A percentile compares a stretch with the other conserved stretches of the same genome.
These are phyloP conservation scores for Eucalyptus urophylla DNA, from an alignment of 345 rosid species.

Conservation along the genomic window DNA sequence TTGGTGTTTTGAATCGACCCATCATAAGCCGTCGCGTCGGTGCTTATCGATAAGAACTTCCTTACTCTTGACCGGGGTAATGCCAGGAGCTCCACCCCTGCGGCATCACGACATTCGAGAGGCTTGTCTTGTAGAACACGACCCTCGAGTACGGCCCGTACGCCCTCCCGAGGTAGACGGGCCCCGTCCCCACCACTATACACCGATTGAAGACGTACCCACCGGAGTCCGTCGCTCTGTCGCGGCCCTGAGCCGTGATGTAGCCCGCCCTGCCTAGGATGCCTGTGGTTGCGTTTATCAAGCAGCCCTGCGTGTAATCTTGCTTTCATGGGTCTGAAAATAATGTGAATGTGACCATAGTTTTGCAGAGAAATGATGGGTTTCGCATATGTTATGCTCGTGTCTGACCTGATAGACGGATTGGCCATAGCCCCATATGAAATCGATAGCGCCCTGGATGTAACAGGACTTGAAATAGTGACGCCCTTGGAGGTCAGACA, in stretches of 20 bases:
- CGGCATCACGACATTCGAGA: slow-evolving; percentile 5
- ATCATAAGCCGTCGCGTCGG: background rate
- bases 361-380: background rate
- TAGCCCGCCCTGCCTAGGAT: slow-evolving; percentile 2
- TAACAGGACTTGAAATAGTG: slow-evolving; percentile 17
- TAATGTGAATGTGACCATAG: background rate
- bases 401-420: slow-evolving; percentile 23
- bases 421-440: slow-evolving; percentile 38
- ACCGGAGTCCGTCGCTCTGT: background rate
- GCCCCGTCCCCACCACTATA: slow-evolving; percentile 9
- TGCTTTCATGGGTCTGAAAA: background rate
- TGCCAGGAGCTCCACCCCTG: slow-evolving; percentile 30
- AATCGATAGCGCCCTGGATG: slow-evolving; percentile 36
- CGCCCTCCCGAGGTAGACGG: slow-evolving; percentile 24
- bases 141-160: slow-evolving; percentile 15
- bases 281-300: background rate
- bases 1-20: background rate
- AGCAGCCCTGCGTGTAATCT: background rate
- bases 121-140: slow-evolving; percentile 1
- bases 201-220: slow-evolving; percentile 11
- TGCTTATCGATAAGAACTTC: background rate
- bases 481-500: slow-evolving; percentile 3
- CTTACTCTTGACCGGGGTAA: slow-evolving; percentile 18
- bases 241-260: slow-evolving; percentile 29
- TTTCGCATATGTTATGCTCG: background rate